Conservation (phyloP, 192 early-diverging fungal species). For the Dispira parvispora region DNA sequence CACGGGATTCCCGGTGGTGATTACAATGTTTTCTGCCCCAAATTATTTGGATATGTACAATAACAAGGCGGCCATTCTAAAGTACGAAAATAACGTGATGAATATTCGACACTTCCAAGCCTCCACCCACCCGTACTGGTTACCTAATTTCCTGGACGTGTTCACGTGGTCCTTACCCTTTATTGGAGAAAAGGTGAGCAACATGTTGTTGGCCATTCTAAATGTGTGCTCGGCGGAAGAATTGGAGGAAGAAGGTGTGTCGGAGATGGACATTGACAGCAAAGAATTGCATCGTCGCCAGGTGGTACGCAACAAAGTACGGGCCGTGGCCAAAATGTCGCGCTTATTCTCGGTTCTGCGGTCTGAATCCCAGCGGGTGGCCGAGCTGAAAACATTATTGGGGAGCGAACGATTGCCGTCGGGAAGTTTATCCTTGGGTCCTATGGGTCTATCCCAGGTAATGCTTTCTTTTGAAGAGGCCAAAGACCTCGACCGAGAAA, state of each 20-base stretch:
- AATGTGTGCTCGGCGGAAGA: conserved; percentile 87
- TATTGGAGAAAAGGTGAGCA: conserved; percentile 87
- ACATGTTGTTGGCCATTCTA: conserved; percentile 78
- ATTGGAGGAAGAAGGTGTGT: conserved; percentile 31
- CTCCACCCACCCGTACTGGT: conserved; percentile 85
- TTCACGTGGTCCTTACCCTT: conserved; percentile 89
- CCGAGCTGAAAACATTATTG: conserved; percentile 80
- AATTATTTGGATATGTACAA: conserved; percentile 21
- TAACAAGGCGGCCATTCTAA: conserved; percentile 60
- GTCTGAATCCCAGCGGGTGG: conserved; percentile 78
- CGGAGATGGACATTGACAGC: conserved; percentile 7
- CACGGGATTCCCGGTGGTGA: conserved; percentile 65
- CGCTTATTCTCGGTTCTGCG: conserved; percentile 69
- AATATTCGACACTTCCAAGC: conserved; percentile 74
- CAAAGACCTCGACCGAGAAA: conserved; percentile 74
- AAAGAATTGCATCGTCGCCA: conserved; percentile 17
- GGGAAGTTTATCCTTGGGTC: conserved; percentile 75
- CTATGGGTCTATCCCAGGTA: conserved; percentile 75
- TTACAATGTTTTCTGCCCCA: conserved; percentile 25
- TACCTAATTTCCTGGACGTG: conserved; percentile 94
- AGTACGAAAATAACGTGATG: conserved; percentile 96
- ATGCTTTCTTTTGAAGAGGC: conserved; percentile 90
- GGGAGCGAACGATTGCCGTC: conserved; percentile 70
- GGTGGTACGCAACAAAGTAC: conserved; percentile 71
- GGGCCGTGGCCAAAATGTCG: conserved; percentile 72